A percentile compares a stretch with the other conserved stretches of the same genome.
phyloP scores from a whole-genome alignment of 2,329 filamentous ascomycete species.

The Fusarium avenaceum region DNA sequence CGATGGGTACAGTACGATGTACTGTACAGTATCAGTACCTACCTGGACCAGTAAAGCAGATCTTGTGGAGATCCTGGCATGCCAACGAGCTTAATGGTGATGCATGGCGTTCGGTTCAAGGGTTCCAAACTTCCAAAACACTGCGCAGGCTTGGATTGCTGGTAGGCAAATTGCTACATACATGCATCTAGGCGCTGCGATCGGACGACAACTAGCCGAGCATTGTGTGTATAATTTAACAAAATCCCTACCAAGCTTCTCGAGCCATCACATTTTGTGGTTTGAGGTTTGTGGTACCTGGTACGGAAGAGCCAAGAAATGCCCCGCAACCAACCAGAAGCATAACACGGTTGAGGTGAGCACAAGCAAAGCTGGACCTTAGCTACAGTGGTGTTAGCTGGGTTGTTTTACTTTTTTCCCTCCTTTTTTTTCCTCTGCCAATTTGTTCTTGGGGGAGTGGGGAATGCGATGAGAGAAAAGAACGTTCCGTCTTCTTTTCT shows the following conservation, averaged over 20 bases:
- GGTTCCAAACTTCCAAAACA: background rate
- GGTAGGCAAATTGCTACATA: slow-evolving; percentile 13
- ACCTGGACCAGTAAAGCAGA: slow-evolving; percentile 32
- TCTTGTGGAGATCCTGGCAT: slow-evolving; percentile 46
- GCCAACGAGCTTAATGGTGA: slow-evolving; percentile 30
- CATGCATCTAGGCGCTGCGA: slow-evolving; percentile 6
- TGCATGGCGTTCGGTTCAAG: slow-evolving; percentile 39
- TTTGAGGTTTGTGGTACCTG: too few species aligned
- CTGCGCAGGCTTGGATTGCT: too few species aligned
- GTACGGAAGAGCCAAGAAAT: too few species aligned
- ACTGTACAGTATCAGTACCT: slow-evolving; percentile 10
- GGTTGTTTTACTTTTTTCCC: background rate
- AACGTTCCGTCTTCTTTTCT: slow-evolving; percentile 25
- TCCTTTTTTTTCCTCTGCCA: background rate
- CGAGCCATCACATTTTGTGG: too few species aligned
- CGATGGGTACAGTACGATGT: background rate
- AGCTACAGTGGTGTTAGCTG: too few species aligned
- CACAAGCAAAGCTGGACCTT: too few species aligned
- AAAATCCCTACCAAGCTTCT: background rate
- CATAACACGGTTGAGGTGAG: too few species aligned
- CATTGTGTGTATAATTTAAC: slow-evolving; percentile 1
- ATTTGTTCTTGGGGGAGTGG: slow-evolving; percentile 33
- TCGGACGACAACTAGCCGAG: background rate
- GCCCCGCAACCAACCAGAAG: too few species aligned
- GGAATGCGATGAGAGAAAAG: slow-evolving; percentile 30